Percentiles rank a stretch among this genome's conserved stretches.
Conservation (phyloP, 2,329 filamentous ascomycete species). For the Coniochaeta hoffmannii region DNA sequence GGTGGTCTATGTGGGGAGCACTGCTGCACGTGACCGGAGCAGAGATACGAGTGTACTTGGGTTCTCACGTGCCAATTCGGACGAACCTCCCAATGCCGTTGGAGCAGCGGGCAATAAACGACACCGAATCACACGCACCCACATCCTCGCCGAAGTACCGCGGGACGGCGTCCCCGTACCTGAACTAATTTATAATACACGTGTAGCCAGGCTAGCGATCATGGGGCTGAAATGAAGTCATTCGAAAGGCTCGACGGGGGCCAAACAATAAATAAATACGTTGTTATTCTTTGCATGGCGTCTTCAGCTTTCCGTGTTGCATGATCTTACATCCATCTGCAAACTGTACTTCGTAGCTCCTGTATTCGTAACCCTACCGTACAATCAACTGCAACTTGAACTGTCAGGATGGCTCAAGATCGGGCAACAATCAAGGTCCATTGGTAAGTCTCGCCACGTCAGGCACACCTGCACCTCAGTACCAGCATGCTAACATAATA, state of each 20-base stretch:
- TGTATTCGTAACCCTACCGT: too few species aligned
- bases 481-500: background rate
- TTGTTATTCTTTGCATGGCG: too few species aligned
- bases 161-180: too few species aligned
- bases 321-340: too few species aligned
- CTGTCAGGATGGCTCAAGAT: background rate
- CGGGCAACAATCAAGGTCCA: slow-evolving; percentile 14
- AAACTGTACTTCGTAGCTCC: too few species aligned
- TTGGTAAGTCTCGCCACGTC: slow-evolving; percentile 7
- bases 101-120: background rate
- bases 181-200: too few species aligned
- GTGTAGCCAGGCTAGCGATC: background rate
- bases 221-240: background rate
- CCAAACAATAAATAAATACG: too few species aligned
- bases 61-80: background rate
- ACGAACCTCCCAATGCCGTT: background rate
- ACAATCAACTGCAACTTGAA: too few species aligned
- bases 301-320: too few species aligned
- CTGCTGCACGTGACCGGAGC: background rate
- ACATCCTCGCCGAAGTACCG: too few species aligned
- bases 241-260: background rate
- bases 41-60: background rate
- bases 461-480: background rate
- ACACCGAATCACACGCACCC: background rate
- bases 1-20: background rate